phyloP scores from a whole-genome alignment of 2,329 filamentous ascomycete genomes.

The Talaromyces albobiverticillius region DNA sequence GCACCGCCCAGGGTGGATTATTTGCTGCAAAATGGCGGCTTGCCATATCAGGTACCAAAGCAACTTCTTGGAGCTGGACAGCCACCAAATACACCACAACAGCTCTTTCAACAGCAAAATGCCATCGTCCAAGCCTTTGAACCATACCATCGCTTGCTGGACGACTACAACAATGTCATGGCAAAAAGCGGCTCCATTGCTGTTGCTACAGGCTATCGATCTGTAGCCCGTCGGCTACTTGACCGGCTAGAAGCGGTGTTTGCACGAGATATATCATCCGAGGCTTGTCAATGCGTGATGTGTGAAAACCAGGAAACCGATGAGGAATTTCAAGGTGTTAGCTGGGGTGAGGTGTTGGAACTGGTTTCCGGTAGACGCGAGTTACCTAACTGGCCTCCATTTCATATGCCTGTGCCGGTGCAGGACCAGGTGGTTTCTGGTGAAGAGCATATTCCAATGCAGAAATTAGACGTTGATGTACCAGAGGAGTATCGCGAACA shows the following conservation, averaged over 20 bases:
- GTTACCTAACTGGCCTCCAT: slow-evolving; percentile 84
- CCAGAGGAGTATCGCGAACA: slow-evolving; percentile 91
- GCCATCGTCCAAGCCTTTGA: slow-evolving; percentile 74
- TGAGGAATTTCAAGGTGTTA: slow-evolving; percentile 63
- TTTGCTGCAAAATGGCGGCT: slow-evolving; percentile 80
- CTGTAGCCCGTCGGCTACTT: slow-evolving; percentile 83
- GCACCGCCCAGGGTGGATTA: slow-evolving; percentile 86
- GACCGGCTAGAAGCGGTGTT: slow-evolving; percentile 94
- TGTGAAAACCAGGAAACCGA: slow-evolving; percentile 65
- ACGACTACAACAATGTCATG: slow-evolving; percentile 81
- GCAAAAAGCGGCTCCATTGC: slow-evolving; percentile 83
- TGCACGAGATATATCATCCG: slow-evolving; percentile 80
- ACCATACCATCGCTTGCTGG: slow-evolving; percentile 76
- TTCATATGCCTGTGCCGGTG: slow-evolving; percentile 64
- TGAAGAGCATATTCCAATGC: slow-evolving; percentile 58
- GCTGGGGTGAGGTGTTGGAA: slow-evolving; percentile 94
- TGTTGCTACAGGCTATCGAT: slow-evolving; percentile 91
- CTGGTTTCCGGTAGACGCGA: slow-evolving; percentile 85
- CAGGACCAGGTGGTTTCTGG: slow-evolving; percentile 55
- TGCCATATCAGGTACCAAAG: slow-evolving; percentile 68
- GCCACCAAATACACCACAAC: slow-evolving; percentile 56
- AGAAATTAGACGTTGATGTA: slow-evolving; percentile 87
- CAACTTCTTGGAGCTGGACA: slow-evolving; percentile 59
- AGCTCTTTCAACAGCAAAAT: slow-evolving; percentile 61
- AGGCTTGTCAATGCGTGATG: slow-evolving; percentile 83